These are phyloP conservation scores for Saturnispora zaruensis DNA, from an alignment of 805 yeast genomes.

Conservation along the genomic window DNA sequence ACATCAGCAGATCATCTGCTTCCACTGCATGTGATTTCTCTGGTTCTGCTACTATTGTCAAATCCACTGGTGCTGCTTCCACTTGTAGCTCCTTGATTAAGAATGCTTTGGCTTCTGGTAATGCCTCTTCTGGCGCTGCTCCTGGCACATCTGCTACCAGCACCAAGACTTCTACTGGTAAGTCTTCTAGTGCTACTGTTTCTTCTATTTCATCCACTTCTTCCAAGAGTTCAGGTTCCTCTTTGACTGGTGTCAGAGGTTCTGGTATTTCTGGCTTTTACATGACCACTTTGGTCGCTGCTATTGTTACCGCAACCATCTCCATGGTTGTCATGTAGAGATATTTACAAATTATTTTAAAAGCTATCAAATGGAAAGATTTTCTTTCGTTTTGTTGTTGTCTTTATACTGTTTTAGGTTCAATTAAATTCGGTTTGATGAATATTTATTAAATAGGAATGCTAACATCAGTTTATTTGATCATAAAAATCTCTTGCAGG, in stretches of 20 bases:
- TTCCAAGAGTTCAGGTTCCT: conserved; percentile 9
- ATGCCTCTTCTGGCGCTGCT: conserved; percentile 17
- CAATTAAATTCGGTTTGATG: not conserved
- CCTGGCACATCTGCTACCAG: conserved; percentile 18
- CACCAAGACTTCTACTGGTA: conserved; percentile 16
- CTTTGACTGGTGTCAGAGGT: conserved; percentile 1
- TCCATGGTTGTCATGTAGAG: conserved; percentile 2
- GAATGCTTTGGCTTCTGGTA: conserved; percentile 16
- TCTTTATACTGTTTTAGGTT: conserved; percentile 1
- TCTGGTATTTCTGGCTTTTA: conserved; percentile 31
- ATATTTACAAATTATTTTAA: not conserved
- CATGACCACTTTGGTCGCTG: conserved; percentile 6
- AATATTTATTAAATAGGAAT: not conserved
- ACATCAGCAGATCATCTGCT: conserved; percentile 35
- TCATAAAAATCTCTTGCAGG: conserved; percentile 88
- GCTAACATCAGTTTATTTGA: conserved; percentile 24
- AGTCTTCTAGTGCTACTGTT: conserved; percentile 21
- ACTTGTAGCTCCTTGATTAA: conserved; percentile 42
- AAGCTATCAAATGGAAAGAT: not conserved
- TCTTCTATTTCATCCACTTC: conserved; percentile 12
- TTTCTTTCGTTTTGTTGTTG: not conserved
- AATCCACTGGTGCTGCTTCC: conserved; percentile 29
- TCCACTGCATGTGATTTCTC: conserved; percentile 58
- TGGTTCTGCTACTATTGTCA: conserved; percentile 55
- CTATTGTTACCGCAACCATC: conserved; percentile 7